These are phyloP conservation scores for Volutella citrinella DNA, from an alignment of 2,329 filamentous ascomycete genomes.

Conservation along the genomic window DNA sequence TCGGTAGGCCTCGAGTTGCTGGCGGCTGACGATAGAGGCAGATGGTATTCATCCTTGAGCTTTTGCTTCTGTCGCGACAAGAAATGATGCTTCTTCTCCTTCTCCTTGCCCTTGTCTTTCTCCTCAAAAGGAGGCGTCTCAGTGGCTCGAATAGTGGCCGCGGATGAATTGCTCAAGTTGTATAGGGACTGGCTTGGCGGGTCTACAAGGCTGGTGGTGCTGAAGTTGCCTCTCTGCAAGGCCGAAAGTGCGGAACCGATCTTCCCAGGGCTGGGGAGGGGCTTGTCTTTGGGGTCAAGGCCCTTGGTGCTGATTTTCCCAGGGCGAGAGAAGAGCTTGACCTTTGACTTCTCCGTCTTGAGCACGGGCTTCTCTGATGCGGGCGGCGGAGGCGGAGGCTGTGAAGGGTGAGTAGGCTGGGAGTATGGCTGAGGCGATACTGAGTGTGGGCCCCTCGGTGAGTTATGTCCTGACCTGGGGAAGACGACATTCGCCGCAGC, in stretches of 20 bases:
- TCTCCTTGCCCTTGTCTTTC: constrained; percentile 54
- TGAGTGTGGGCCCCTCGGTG: constrained; percentile 40
- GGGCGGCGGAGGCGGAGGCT: constrained; percentile 35
- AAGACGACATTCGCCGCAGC: constrained; percentile 72
- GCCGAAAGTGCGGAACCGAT: constrained; percentile 65
- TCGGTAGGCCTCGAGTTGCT: constrained; percentile 76
- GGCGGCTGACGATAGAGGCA: constrained; percentile 71
- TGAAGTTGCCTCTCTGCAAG: constrained; percentile 63
- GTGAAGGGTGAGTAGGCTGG: constrained; percentile 38
- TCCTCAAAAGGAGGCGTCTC: constrained; percentile 47
- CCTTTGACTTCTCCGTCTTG: constrained; percentile 69
- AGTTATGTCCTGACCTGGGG: constrained; percentile 58
- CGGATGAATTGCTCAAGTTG: constrained; percentile 71
- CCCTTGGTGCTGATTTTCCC: constrained; percentile 72
- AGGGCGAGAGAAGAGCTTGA: constrained; percentile 77
- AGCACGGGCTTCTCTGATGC: constrained; percentile 52
- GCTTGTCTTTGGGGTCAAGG: constrained; percentile 62
- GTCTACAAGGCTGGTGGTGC: constrained; percentile 69
- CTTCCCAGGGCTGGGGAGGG: constrained; percentile 70
- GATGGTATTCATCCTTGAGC: constrained; percentile 68
- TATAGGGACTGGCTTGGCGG: constrained; percentile 63
- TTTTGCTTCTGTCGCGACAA: constrained; percentile 78
- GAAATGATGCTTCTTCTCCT: constrained; percentile 78
- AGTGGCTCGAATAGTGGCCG: constrained; percentile 68
- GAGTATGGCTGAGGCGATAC: constrained; percentile 32